Percentiles rank a stretch among this genome's conserved stretches.
These are phyloP conservation scores for Thuja plicata DNA, from an alignment of 83 land plant genomes.

Conservation along the genomic window DNA sequence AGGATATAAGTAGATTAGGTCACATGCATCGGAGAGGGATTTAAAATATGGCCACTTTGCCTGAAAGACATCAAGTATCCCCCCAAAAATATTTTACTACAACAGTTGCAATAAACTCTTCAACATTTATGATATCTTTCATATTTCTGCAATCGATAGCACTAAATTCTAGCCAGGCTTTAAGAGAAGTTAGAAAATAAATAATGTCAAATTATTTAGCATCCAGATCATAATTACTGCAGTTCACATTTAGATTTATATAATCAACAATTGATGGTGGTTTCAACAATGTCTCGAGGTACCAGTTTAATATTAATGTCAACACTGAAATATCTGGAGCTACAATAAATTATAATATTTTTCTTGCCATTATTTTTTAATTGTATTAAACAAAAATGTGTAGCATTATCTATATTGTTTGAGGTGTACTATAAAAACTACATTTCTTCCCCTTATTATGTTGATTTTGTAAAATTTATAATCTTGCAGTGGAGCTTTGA, in stretches of 20 bases:
- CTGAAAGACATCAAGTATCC: neutral
- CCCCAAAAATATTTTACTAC: neutral
- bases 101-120: neutral
- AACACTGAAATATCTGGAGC: conserved; percentile 6
- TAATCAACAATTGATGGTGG: neutral
- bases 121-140: neutral
- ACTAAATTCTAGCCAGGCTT: neutral
- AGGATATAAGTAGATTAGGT: neutral
- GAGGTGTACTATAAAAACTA: neutral
- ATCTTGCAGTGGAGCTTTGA: conserved; percentile 87
- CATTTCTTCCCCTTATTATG: neutral
- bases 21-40: neutral
- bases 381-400: neutral
- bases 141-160: neutral
- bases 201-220: neutral
- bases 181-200: neutral
- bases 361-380: neutral
- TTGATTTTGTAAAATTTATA: neutral
- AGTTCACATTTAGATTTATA: neutral
- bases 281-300: neutral
- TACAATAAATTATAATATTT: neutral
- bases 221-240: neutral
- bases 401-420: neutral
- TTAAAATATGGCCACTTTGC: neutral
- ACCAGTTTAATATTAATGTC: neutral